Evolutionary conservation across 2,329 filamentous ascomycete species (phyloP), one percentile per base, ranked within the genome.

Genomic region (Ampelomyces quisqualis): DNA sequence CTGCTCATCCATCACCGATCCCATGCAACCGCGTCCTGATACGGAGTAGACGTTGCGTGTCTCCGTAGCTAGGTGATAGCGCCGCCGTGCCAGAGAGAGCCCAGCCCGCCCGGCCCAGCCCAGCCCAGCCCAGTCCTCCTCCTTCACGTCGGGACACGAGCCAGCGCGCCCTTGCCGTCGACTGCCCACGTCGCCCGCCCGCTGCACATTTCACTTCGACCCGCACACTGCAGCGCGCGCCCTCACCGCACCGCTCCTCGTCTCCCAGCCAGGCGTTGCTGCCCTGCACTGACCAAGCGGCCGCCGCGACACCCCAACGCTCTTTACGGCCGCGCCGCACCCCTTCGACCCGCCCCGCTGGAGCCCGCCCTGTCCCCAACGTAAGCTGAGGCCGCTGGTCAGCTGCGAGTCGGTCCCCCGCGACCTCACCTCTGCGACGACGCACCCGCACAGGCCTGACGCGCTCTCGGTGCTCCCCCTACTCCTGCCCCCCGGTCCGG

Each of bases 61-160:
- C 22, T 8, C 14, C 11, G 52, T 43, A 41, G 45, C 43, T 46
- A 51, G 42, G 31, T 43, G 47, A 47, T 44, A 52, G 47, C 36
- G 15, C 14, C 20, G 21, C 40, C 14, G 17, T 21, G 8, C 36
- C 19, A 6, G 26, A 18, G n/a, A n/a, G n/a, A n/a, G n/a, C 22
- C 21, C 37, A 21, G 17, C 37, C 36, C 33, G 7, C 4, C 22
- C 22, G 22, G 19, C 14, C 30, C 2, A 20, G 21, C 35, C 35
- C 15, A 22, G 23, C 23, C 35, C 26, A 15, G 26, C 33, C 20
- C 38, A 33, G 42, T 27, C 38, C 38, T 37, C 37, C 39, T 40
- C 39, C 41, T 58, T 61, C 57, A 57, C 60, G 60, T 62, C 59
- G 56, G 47, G 51, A 55, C 55, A 56, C 55, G 49, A 53, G 51